Conservation (phyloP, 176 grass and related monocot genomes). For the Phyllostachys edulis region DNA sequence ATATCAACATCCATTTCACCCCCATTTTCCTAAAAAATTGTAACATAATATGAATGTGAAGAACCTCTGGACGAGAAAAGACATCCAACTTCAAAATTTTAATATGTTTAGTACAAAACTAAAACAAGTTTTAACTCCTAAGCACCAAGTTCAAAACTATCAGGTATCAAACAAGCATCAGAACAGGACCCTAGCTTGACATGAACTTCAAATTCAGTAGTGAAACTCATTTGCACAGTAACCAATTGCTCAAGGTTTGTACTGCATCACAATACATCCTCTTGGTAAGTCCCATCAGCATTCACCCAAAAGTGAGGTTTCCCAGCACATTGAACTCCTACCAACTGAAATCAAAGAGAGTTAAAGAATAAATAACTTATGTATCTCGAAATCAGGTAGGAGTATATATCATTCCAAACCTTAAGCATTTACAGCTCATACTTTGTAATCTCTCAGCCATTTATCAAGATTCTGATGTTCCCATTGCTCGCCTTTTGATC, state of each 20-base stretch:
- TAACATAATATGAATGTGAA: not conserved
- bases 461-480: constrained; percentile 81
- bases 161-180: no score
- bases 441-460: constrained; percentile 97
- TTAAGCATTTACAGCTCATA: constrained; percentile 89
- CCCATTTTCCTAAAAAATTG: constrained; percentile 56
- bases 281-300: constrained; percentile 93
- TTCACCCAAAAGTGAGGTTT: constrained; percentile 99
- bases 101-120: no score
- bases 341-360: constrained; percentile 60
- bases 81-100: no score
- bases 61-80: not conserved
- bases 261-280: no score
- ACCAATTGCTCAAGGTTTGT: no score
- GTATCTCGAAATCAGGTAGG: constrained; percentile 10
- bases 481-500: constrained; percentile 82
- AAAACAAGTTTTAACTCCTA: no score
- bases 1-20: not conserved
- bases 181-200: no score
- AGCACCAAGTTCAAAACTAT: no score
- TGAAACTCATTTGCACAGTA: no score
- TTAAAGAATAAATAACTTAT: not conserved
- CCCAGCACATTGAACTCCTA: constrained; percentile 97
- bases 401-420: constrained; percentile 47
- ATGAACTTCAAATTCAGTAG: no score